Percentiles rank a stretch among this genome's conserved stretches.
phyloP scores from a whole-genome alignment of 371 early-diverging fungal species.

The Mortierella sp. region DNA sequence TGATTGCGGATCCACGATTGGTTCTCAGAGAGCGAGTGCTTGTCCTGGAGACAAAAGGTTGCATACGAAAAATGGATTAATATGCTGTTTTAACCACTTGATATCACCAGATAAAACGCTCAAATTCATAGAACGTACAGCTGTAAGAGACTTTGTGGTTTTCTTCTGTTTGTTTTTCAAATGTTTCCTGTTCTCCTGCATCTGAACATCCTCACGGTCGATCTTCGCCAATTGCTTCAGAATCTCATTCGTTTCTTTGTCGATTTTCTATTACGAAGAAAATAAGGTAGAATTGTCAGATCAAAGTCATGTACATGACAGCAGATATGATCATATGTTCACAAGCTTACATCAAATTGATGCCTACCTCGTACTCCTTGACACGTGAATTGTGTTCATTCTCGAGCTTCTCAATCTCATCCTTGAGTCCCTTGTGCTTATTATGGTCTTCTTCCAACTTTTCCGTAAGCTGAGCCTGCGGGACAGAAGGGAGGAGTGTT shows the following conservation, averaged over 20 bases:
- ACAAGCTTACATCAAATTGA: neutral
- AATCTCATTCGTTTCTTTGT: conserved; percentile 68
- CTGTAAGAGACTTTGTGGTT: conserved; percentile 68
- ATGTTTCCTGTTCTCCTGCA: conserved; percentile 86
- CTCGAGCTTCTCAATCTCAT: conserved; percentile 73
- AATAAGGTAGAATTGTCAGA: neutral
- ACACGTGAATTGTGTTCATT: conserved; percentile 63
- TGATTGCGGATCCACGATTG: conserved; percentile 69
- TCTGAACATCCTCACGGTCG: conserved; percentile 86
- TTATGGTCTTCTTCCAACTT: conserved; percentile 72
- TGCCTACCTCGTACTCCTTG: conserved; percentile 75
- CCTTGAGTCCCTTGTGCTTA: conserved; percentile 68
- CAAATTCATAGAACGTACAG: conserved; percentile 54
- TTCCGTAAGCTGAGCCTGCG: conserved; percentile 64
- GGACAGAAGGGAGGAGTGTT: neutral
- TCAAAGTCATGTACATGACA: neutral
- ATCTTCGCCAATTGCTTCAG: conserved; percentile 74
- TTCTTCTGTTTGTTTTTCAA: conserved; percentile 83
- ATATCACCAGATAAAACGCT: neutral
- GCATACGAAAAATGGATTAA: neutral
- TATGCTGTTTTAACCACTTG: neutral
- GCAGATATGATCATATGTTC: neutral
- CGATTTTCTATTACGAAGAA: conserved; percentile 61
- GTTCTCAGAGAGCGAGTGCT: conserved; percentile 62
- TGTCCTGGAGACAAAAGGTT: conserved; percentile 60